Evolutionary conservation across 148 eudicot species (phyloP).

Genomic region (Spergularia marina): DNA sequence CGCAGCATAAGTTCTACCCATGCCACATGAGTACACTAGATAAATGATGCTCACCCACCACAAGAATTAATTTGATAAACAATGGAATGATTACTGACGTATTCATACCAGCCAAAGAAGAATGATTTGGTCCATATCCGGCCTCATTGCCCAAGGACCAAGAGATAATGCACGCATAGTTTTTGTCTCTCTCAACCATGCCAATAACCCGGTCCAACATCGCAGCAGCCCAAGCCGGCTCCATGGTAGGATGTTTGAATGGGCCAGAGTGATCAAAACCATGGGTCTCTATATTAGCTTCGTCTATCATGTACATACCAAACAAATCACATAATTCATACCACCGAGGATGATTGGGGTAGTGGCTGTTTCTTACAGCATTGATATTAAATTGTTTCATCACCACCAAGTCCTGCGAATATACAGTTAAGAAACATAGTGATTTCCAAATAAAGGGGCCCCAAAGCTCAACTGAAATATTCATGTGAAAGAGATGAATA

Average conservation of each 20-base stretch:
- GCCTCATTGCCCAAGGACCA: slow-evolving; percentile 98
- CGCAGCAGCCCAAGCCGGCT: slow-evolving; percentile 75
- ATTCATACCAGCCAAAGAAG: slow-evolving; percentile 82
- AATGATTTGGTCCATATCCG: slow-evolving; percentile 96
- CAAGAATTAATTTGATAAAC: background rate
- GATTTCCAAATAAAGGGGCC: background rate
- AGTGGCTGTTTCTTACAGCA: slow-evolving; percentile 96
- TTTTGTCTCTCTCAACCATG: slow-evolving; percentile 98
- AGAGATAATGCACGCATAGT: slow-evolving; percentile 83
- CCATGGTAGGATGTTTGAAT: slow-evolving; percentile 76
- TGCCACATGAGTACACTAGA: too few relatives aligned
- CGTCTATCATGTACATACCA: slow-evolving; percentile 99
- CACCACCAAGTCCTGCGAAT: slow-evolving; percentile 76
- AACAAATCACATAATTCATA: slow-evolving; percentile 93
- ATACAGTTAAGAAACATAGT: background rate
- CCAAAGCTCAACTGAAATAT: background rate
- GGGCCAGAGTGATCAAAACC: slow-evolving; percentile 79
- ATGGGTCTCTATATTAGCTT: slow-evolving; percentile 98
- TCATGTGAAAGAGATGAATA: background rate
- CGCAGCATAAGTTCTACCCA: too few relatives aligned
- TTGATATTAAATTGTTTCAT: slow-evolving; percentile 94
- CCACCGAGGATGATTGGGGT: slow-evolving; percentile 96
- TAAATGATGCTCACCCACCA: too few relatives aligned
- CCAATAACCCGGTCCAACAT: slow-evolving; percentile 92
- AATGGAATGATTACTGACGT: background rate